Percentiles rank a stretch among this genome's conserved stretches.
phyloP scores from a whole-genome alignment of 768 basidiomycete species.

The Termitomyces sp. region DNA sequence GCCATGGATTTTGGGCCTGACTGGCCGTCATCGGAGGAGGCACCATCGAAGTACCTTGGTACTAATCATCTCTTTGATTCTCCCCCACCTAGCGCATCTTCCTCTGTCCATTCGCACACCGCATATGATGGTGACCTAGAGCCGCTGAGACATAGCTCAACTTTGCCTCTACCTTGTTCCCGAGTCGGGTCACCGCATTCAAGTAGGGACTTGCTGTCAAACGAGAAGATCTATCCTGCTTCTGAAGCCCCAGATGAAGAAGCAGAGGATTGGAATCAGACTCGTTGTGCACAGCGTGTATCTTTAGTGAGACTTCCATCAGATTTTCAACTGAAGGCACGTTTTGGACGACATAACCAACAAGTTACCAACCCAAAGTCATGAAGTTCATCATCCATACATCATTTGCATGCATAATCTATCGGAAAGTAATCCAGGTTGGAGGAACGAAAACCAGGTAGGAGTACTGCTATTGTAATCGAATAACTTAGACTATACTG shows the following conservation, averaged over 20 bases:
- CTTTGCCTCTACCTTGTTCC: slow-evolving; percentile 2
- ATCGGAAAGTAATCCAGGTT: slow-evolving; percentile 4
- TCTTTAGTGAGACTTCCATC: slow-evolving; percentile 77
- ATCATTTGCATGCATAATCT: slow-evolving; percentile 6
- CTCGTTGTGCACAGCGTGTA: slow-evolving; percentile 80
- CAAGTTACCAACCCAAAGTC: neutral
- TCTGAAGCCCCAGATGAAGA: slow-evolving; percentile 55
- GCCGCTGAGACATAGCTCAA: slow-evolving; percentile 3
- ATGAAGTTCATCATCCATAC: neutral
- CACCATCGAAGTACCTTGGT: slow-evolving; percentile 29
- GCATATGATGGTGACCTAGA: slow-evolving; percentile 15
- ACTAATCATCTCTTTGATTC: slow-evolving; percentile 32
- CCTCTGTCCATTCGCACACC: slow-evolving; percentile 30
- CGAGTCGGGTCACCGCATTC: slow-evolving; percentile 13
- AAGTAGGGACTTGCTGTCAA: slow-evolving; percentile 23
- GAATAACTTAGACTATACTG: neutral
- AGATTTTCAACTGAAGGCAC: slow-evolving; percentile 33
- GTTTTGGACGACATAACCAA: slow-evolving; percentile 22
- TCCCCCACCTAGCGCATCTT: slow-evolving; percentile 30
- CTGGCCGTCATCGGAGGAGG: slow-evolving; percentile 43
- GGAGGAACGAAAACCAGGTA: neutral
- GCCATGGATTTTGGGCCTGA: slow-evolving; percentile 56
- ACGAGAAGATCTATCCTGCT: slow-evolving; percentile 45
- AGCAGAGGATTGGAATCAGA: slow-evolving; percentile 89
- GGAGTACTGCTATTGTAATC: neutral